Evolutionary conservation across 495 filamentous ascomycete genomes (phyloP), one percentile per base, ranked within the genome.

Genomic region (Daldinia decipiens): DNA sequence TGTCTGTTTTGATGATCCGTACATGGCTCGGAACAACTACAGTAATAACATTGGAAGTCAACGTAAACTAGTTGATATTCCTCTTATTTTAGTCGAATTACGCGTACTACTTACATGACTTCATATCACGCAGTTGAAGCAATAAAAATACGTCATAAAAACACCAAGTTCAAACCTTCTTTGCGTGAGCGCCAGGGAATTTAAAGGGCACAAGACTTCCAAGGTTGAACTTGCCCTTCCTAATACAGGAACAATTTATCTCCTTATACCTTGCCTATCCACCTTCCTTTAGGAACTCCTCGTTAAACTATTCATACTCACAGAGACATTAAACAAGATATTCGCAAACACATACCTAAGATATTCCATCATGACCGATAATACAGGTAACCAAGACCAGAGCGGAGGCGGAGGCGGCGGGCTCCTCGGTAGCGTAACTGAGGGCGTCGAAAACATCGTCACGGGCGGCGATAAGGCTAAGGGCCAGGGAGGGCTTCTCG

Each of bases 401-500:
- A 52, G 60, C 8, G 15, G 38, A 29, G 47, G 39, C 11, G 59
- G 59, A 7, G 31, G 69, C 52, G 69, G 70, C 55, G 79, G 79
- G 27, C 53, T 82, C 39, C 73, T 83, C 51, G 80, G 79, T 58
- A 71, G 69, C 36, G 62, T 80, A 27, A 76, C 76, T 36, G 74
- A 76, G 50, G 73, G 73, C 51, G 74, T 80, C 68, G 78, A 81
- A 62, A 80, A 77, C 47, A 77, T 79, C 45, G 70, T 81, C 47
- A 79, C 79, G 12, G 80, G 80, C 57, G 80, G 76, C 59, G 80
- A 81, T 31, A 74, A 82, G 64, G 74, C 75, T 9, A 40, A 82
- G 29, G 79, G 79, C 13, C 75, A 81, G 60, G 81, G 80, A n/a
- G 81, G 81, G 1, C 70, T 82, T 31, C 59, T 82, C 39, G 79